Evolutionary conservation across 345 rosid genomes (phyloP), one percentile per base, ranked within the genome.

Genomic region (Syzygium aromaticum): DNA sequence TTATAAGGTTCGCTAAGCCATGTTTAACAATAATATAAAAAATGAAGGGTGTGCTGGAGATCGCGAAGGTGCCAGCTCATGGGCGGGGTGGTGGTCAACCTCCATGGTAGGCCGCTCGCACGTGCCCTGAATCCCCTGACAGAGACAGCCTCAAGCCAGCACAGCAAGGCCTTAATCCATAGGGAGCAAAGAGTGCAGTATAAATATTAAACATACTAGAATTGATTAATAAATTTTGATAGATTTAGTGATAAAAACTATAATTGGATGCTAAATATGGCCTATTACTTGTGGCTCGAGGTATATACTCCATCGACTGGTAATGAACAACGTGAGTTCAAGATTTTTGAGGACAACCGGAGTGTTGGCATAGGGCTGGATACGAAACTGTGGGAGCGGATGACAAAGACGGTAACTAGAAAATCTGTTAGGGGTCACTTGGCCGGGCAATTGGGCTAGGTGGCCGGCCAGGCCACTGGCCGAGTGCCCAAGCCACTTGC

Each of bases 31-130:
- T 40, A 40, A 73, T 17, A 10, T 33, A 17, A 73, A 77, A 25
- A 52, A 46, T 21, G 9, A 22, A 56, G 85, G 84, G 90, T 52
- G 87, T 86, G 78, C 56, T 53, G 73, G 87, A 73, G 91, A 84
- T 38, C 82, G 49, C 38, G 83, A n/a, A 85, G 19, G 30, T 51
- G 85, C 88, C 90, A 87, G 61, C 89, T 86, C 85, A 86, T 54
- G 49, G 83, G 54, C 30, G 21, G 80, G 52, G 52, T 77, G 77
- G 78, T 28, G 56, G 87, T 87, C 89, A 86, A 59, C 86, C 54
- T 52, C 88, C 30, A 86, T n/a, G 25, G 91, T 16, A 67, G 89
- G 84, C 61, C 87, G 73, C 23, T 49, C 64, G 86, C 92, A 88
- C 86, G 86, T 87, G 91, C 88, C 53, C n/a, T 43, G 25, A 56